Evolutionary conservation across 257 asterid genomes (phyloP), one percentile per base, ranked within the genome.

Genomic region (Solanum pimpinellifolium): DNA sequence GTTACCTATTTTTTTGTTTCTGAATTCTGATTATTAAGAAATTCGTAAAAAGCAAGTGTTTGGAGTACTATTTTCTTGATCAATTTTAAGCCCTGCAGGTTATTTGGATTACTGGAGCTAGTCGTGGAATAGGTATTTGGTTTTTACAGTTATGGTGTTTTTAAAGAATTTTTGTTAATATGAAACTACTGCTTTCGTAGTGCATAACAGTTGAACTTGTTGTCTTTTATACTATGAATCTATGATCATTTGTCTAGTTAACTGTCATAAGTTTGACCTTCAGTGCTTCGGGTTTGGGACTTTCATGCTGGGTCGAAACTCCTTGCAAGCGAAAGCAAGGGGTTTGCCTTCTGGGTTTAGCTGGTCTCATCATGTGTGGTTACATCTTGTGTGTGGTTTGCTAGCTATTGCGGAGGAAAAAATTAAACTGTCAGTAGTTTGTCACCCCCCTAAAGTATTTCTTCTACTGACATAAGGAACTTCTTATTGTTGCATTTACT

Each of bases 61-160:
- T 74, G 27, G 35, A 21, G 10, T 47, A 44, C 62, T 44, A 25
- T 10, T 27, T 4, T 76, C 13, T 47, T 69, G 44, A 85, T 42
- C 31, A 46, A 37, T 84, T 84, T 65, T 65, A 35, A 1, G 21
- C 31, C 87, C 88, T 83, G 82, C 88, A 97, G 99, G 99, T 97
- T 84, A 90, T 97, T 87, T 97, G 99, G 99, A 93, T 97, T 86
- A 94, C 99, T 86, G 98, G 99, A 90, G 98, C 98, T 33, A 95
- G 98, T 94, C 98, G 98, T 37, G 99, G 99, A 80, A 97, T 97
- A 77, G 98, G 99, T 97, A 91, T 74, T 66, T 66, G 33, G 4
- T 25, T 13, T 3, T 86, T n/a, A 4, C 29, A 12, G 18, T 72
- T 41, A 68, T 66, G 80, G 13, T 68, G 76, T 27, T 68, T 62